Conservation (phyloP, 2,329 filamentous ascomycete genomes). For the Penicillium rolfsii region DNA sequence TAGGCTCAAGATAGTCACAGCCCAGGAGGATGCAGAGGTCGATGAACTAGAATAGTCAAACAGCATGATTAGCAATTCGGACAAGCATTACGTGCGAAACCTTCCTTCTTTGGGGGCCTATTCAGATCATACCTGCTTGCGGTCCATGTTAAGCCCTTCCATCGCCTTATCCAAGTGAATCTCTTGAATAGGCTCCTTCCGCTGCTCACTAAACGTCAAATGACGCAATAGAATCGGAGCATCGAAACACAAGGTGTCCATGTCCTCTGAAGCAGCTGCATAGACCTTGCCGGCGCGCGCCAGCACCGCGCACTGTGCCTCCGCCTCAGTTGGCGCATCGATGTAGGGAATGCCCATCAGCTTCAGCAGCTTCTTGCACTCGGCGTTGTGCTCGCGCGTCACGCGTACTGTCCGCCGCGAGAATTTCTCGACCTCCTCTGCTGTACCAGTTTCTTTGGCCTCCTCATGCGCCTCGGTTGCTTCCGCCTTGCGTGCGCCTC, state of each 20-base stretch:
- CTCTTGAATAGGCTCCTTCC: constrained; percentile 97
- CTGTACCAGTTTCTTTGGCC: constrained; percentile 94
- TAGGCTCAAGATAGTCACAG: constrained; percentile 95
- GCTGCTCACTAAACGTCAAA: constrained; percentile 94
- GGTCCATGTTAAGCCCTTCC: constrained; percentile 84
- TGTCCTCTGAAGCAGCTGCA: constrained; percentile 94
- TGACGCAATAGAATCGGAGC: constrained; percentile 88
- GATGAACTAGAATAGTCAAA: constrained; percentile 70
- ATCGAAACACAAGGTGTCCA: constrained; percentile 97
- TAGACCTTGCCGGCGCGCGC: constrained; percentile 93
- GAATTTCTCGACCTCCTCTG: constrained; percentile 98
- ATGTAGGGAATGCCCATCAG: constrained; percentile 97
- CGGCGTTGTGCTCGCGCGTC: constrained; percentile 93
- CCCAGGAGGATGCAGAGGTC: constrained; percentile 97
- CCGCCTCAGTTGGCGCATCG: constrained; percentile 92
- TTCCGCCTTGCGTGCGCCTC: constrained; percentile 92
- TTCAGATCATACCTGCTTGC: constrained; percentile 66
- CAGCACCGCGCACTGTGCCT: constrained; percentile 91
- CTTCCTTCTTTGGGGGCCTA: neutral
- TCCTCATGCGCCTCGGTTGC: constrained; percentile 89
- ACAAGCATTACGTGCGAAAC: neutral
- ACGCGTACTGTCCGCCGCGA: constrained; percentile 89
- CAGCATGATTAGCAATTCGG: constrained; percentile 13
- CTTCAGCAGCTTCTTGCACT: constrained; percentile 87
- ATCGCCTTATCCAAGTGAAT: constrained; percentile 86